These are phyloP conservation scores for Phytophthora citricola DNA, from an alignment of 352 stramenopile species.

Conservation along the genomic window DNA sequence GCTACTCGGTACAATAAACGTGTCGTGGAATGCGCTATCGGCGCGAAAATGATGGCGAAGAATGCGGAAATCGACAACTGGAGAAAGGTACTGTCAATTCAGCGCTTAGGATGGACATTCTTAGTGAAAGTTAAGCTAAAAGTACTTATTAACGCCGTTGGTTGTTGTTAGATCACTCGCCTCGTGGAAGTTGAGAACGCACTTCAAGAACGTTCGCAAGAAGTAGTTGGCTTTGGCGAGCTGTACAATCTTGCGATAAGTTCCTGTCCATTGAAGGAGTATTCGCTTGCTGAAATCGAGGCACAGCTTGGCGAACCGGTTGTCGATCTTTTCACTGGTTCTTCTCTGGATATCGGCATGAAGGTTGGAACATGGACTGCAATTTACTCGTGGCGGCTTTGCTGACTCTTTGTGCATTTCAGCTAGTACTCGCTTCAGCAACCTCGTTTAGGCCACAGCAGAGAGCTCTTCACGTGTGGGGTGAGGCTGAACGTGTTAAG, in stretches of 20 bases:
- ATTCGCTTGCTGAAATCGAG: conserved; percentile 38
- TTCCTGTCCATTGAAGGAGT: conserved; percentile 37
- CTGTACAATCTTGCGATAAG: conserved; percentile 35
- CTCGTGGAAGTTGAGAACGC: conserved; percentile 52
- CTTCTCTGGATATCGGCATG: conserved; percentile 36
- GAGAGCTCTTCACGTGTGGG: conserved; percentile 71
- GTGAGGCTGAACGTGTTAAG: conserved; percentile 68
- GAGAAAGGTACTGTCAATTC: conserved; percentile 37
- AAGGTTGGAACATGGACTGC: conserved; percentile 30
- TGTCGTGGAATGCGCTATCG: conserved; percentile 79
- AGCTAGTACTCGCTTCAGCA: conserved; percentile 45
- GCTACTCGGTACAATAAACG: conserved; percentile 77
- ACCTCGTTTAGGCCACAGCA: conserved; percentile 58
- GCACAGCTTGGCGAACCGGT: conserved; percentile 31
- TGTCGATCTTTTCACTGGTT: conserved; percentile 38
- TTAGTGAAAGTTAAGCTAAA: too few relatives aligned
- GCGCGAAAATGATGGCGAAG: conserved; percentile 73
- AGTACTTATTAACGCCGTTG: not conserved
- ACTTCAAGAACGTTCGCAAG: conserved; percentile 13
- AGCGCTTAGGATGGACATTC: too few relatives aligned
- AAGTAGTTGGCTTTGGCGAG: conserved; percentile 23
- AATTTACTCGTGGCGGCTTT: not conserved
- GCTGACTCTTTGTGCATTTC: not conserved
- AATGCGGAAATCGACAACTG: conserved; percentile 42
- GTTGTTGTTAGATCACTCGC: conserved; percentile 42